Percentiles rank a stretch among this genome's conserved stretches.
These are phyloP conservation scores for Botrytis pseudocinerea DNA, from an alignment of 2,329 filamentous ascomycete genomes.

Conservation along the genomic window DNA sequence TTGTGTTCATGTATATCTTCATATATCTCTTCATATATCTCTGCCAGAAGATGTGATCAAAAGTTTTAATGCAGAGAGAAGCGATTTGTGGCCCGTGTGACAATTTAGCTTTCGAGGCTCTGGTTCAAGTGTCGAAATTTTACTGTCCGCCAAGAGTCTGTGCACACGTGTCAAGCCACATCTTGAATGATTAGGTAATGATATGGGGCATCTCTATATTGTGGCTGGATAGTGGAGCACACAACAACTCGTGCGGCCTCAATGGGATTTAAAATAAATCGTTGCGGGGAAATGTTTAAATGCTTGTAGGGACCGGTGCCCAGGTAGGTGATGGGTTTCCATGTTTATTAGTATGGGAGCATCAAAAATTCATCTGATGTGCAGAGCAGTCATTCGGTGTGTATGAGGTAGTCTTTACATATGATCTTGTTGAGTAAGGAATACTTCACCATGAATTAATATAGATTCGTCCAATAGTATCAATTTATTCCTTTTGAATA, in stretches of 20 bases:
- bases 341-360: too few species aligned
- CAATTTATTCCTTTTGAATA: not conserved
- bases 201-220: not conserved
- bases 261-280: not conserved
- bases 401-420: not conserved
- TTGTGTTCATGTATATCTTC: not conserved
- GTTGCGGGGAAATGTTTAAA: not conserved
- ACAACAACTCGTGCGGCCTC: not conserved
- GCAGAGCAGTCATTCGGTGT: not conserved
- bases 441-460: not conserved
- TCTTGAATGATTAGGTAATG: constrained; percentile 2
- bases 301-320: not conserved
- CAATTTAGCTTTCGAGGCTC: not conserved
- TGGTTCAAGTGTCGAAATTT: not conserved
- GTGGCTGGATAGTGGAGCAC: not conserved
- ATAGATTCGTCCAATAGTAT: not conserved
- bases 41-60: not conserved
- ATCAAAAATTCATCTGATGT: not conserved
- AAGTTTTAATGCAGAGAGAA: constrained; percentile 9
- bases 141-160: not conserved
- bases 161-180: not conserved
- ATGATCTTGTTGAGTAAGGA: not conserved
- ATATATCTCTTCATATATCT: not conserved
- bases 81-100: not conserved
- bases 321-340: not conserved